Conservation (phyloP, 2,329 filamentous ascomycete genomes). For the Pseudogymnoascus pannorum region DNA sequence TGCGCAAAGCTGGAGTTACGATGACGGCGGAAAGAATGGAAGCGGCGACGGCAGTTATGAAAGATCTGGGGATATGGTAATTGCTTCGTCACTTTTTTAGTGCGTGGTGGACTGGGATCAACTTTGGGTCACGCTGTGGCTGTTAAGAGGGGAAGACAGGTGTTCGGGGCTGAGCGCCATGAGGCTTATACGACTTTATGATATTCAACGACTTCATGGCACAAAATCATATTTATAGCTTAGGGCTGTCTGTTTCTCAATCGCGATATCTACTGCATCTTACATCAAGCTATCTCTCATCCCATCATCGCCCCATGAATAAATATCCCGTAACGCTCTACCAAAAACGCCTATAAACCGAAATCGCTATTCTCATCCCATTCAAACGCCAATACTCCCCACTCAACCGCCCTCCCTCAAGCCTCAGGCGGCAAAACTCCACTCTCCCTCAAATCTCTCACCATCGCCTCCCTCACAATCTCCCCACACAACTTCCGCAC, state of each 20-base stretch:
- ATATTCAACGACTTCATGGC: not conserved
- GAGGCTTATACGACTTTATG: not conserved
- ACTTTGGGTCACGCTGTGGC: no score
- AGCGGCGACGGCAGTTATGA: not conserved
- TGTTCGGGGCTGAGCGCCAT: not conserved
- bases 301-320: not conserved
- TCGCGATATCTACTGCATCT: not conserved
- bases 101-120: not conserved
- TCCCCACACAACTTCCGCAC: conserved; percentile 63
- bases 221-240: not conserved
- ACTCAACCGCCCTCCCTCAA: not conserved
- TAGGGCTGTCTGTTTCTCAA: not conserved
- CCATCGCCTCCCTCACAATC: conserved; percentile 63
- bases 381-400: not conserved
- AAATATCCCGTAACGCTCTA: not conserved
- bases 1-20: not conserved
- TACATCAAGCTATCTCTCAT: not conserved
- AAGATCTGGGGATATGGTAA: not conserved
- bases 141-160: no score
- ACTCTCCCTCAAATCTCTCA: conserved; percentile 50
- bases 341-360: not conserved
- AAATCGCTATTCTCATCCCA: not conserved
- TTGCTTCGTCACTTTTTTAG: not conserved
- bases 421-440: not conserved
- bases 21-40: not conserved